Base-by-base conservation (phyloP, 1,284 basidiomycete genomes). In the Trichosporon sp. region DNA sequence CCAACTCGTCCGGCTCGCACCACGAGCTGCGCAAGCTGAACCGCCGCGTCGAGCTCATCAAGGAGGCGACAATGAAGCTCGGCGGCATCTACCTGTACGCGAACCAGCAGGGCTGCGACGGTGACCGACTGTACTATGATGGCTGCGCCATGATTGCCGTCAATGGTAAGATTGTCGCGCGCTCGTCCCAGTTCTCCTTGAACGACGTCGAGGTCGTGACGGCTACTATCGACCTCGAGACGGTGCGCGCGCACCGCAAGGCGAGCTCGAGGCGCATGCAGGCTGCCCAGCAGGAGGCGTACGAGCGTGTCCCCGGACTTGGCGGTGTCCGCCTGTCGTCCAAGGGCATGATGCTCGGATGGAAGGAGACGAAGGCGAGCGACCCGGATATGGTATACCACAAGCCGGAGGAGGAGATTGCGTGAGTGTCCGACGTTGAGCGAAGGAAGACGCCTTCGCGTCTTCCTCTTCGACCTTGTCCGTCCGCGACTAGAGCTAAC, bases 71-170 rank as follows among this genome's bases (percentile, higher is more conserved):
- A 0, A 87, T 92, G 74, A 99, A 98, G 88, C 88, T 95, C 38
- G 97, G 96, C 21, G 96, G 97, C 3, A 90, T 98, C 67, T 99
- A 99, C 83, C 88, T 99, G 7, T 99, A 99, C 77, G 93, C 96
- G 8, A 99, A 99, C 81, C 96, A 99, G 81, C 96, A 98, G 87
- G 96, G 97, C 4, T 99, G 97, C 80, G 96, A 99, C 80, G 96
- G 97, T 2, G 96, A 99, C 81, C 89, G 96, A 32, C 87, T 98
- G 1, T 99, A 99, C 86, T 99, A 98, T 81, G 97, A 99, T 78
- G 96, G 97, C 38, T 96, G 94, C 75, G 92, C 94, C 19, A 89
- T 99, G 88, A 98, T 99, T 77, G 94, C 93, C 4, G 88, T 96
- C 72, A 99, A 99, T 83, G 96, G 97, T 26, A 88, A 88, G 61